Evolutionary conservation across 129 eudicot genomes (phyloP), one percentile per base, ranked within the genome.

Genomic region (Oenanthe sinensis): DNA sequence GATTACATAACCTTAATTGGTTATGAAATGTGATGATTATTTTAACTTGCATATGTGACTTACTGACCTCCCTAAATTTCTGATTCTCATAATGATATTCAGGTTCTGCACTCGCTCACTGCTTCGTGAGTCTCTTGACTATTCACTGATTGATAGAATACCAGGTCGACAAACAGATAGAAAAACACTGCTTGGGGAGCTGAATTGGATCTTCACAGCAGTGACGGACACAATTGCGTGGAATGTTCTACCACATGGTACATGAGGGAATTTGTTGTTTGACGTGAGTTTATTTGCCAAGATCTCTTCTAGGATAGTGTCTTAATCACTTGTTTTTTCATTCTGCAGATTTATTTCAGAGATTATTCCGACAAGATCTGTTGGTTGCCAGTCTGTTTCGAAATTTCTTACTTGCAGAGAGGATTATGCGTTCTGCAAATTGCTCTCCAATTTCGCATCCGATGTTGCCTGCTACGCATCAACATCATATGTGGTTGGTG

Each of bases 201-300:
- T 96, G 86, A 96, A 96, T 79, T 96, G 99, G 99, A 96, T 96
- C 79, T 96, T 96, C 83, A 92, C 99, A 58, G 99, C 99, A 76
- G 96, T 96, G 42, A 96, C 99, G 0, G 97, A 96, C 84, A 92
- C 99, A 78, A 92, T 96, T 72, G 99, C 99, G 75, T 96, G 99
- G 99, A 96, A 90, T 84, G 99, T 96, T 82, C 96, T 96, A 49
- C 99, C 99, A 78, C 97, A 96, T 80, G 97, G 99, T 96, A 90
- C 15, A 82, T 68, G 49, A 79, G 28, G 63, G 19, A 45, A 52
- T 15, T n/a, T 24, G 13, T 49, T 43, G 3, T 81, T 16, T 14
- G 16, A 3, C 24, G 45, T 77, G 22, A 40, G 47, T 43, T 60
- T 74, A 46, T 30, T 76, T 17, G 48, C 49, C 22, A 0, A 71